Conservation (phyloP, 257 asterid genomes). For the Echites panduratus region DNA sequence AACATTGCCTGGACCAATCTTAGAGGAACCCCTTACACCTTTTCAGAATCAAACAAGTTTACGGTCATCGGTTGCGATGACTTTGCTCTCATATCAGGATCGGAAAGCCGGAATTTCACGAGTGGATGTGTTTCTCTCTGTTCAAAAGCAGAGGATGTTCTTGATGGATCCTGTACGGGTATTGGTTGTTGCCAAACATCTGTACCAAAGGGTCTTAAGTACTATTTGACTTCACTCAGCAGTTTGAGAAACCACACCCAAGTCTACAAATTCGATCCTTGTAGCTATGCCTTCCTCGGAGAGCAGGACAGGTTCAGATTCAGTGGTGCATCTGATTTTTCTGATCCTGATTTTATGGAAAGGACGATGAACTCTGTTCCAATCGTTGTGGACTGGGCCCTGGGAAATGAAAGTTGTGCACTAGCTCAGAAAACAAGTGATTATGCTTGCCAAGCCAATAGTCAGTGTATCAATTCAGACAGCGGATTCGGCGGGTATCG, state of each 20-base stretch:
- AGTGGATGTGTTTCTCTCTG: slow-evolving; percentile 56
- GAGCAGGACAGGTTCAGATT: slow-evolving; percentile 40
- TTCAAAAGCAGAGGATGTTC: slow-evolving; percentile 28
- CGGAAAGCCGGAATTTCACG: slow-evolving; percentile 21
- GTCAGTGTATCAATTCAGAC: slow-evolving; percentile 44
- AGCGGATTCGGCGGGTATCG: slow-evolving; percentile 51
- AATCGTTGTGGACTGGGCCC: slow-evolving; percentile 60
- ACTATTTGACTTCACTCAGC: not conserved
- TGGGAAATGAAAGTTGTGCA: slow-evolving; percentile 50
- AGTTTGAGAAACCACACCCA: slow-evolving; percentile 29
- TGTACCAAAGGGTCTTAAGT: slow-evolving; percentile 43
- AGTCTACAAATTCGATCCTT: slow-evolving; percentile 39
- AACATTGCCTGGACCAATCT: slow-evolving; percentile 28
- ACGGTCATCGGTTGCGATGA: slow-evolving; percentile 66
- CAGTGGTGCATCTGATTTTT: slow-evolving; percentile 39
- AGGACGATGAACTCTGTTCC: slow-evolving; percentile 33
- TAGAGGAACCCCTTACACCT: slow-evolving; percentile 34
- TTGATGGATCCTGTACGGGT: slow-evolving; percentile 48
- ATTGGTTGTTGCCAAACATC: slow-evolving; percentile 75
- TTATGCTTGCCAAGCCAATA: slow-evolving; percentile 43
- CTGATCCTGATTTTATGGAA: slow-evolving; percentile 35
- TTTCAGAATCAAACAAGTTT: slow-evolving; percentile 48
- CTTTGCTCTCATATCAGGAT: slow-evolving; percentile 26
- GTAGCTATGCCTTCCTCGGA: slow-evolving; percentile 68
- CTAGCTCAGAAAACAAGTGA: slow-evolving; percentile 14